Base-by-base conservation (phyloP, 495 filamentous ascomycete species). In the Amniculicola lignicola region DNA sequence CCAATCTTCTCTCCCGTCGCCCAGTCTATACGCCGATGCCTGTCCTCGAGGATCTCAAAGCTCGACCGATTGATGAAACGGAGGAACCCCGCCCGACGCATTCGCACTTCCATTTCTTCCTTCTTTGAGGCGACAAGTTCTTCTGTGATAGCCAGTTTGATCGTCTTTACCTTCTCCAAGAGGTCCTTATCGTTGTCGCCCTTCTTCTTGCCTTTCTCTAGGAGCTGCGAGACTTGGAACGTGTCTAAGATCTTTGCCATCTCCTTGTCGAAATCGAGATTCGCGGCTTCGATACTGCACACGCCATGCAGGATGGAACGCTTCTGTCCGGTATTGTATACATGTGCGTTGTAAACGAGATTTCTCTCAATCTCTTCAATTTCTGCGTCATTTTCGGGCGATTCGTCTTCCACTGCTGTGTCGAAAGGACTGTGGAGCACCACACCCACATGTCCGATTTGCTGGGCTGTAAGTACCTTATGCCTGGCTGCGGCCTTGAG, bases 291-390 rank as follows among this genome's bases (percentile, higher is more conserved):
- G 4, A 51, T 37, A 1, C 12, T 9, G 2, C 14, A 25, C 5
- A 47, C 14, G 0, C 11, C 10, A 19, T 47, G 51, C 2, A 57
- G 21, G 0, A 35, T 33, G 9, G 18, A 15, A 3, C 59, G 12
- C 19, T 47, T 36, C 5, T 29, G 19, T 9, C 59, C 52, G 12
- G 14, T 15, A 14, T 39, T 52, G 40, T 52, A 57, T 1, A 51
- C 37, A 4, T 52, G 22, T 10, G 59, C 59, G 28, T 57, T 45
- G 19, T 62, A 62, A 2, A 40, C 38, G 3, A 62, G 53, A 42
- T 53, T 42, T 11, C 19, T 41, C 25, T 57, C 59, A 16, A 57
- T 52, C 46, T 57, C 52, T 15, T 57, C 59, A n/a, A 62, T 29
- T 31, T 62, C 59, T 39, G 45, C 59, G 15, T 33, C 9, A 15